Evolutionary conservation across 495 filamentous ascomycete species (phyloP).

Genomic region (Daldinia vernicosa): DNA sequence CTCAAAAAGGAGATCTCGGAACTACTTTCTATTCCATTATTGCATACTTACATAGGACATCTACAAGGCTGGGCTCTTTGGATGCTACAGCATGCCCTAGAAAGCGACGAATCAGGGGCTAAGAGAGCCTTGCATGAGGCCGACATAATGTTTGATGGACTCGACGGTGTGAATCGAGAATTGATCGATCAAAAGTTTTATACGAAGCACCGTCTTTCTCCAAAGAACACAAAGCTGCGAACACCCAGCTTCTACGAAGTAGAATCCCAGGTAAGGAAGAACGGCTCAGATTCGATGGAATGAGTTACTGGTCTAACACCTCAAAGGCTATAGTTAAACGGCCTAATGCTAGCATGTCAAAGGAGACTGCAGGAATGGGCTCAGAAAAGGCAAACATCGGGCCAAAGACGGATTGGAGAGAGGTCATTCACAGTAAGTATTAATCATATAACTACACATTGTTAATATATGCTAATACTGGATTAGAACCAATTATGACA

Average conservation of each 20-base stretch:
- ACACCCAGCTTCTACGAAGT: neutral
- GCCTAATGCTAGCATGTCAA: too few relatives aligned
- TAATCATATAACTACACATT: too few relatives aligned
- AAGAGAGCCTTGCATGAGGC: neutral
- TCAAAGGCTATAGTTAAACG: too few relatives aligned
- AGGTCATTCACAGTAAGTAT: too few relatives aligned
- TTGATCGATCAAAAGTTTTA: neutral
- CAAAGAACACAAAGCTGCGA: too few relatives aligned
- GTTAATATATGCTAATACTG: too few relatives aligned
- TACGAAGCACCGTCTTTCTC: neutral
- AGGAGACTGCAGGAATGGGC: too few relatives aligned
- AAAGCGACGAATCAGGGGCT: neutral
- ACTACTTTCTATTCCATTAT: neutral
- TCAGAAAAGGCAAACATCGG: too few relatives aligned
- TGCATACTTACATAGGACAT: neutral
- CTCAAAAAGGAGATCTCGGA: neutral
- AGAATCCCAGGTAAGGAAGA: neutral
- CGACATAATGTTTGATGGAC: neutral
- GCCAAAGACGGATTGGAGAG: too few relatives aligned
- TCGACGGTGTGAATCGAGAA: neutral
- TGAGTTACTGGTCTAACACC: too few relatives aligned
- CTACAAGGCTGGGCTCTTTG: neutral
- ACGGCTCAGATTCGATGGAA: too few relatives aligned
- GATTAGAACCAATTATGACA: too few relatives aligned
- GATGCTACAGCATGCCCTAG: neutral